phyloP scores from a whole-genome alignment of 805 yeast species.

The Metschnikowia baotianmanensis region DNA sequence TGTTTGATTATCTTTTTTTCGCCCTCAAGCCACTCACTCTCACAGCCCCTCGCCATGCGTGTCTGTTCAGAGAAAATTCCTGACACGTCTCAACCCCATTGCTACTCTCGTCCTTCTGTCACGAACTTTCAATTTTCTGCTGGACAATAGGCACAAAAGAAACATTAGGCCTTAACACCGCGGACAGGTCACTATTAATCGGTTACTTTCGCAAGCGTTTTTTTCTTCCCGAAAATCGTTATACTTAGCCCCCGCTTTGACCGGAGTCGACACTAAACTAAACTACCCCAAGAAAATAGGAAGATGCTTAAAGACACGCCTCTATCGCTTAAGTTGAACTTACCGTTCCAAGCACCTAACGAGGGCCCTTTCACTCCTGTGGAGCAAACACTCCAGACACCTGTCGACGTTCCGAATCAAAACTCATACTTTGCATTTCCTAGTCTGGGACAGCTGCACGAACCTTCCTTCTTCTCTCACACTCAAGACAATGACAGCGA shows the following conservation, averaged over 20 bases:
- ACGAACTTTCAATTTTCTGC: no score
- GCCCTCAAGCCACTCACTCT: background rate
- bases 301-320: slow-evolving; percentile 33
- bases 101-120: slow-evolving; percentile 1
- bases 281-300: background rate
- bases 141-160: no score
- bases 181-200: no score
- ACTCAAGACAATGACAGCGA: slow-evolving; percentile 39
- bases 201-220: no score
- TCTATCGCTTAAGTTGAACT: slow-evolving; percentile 35
- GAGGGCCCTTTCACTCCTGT: slow-evolving; percentile 43
- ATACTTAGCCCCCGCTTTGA: no score
- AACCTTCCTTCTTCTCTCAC: slow-evolving; percentile 27
- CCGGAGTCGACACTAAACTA: background rate
- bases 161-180: no score
- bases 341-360: slow-evolving; percentile 25
- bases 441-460: slow-evolving; percentile 9
- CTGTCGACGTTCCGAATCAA: slow-evolving; percentile 27
- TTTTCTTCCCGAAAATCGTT: no score
- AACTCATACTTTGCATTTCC: slow-evolving; percentile 12
- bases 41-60: slow-evolving; percentile 1
- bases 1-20: slow-evolving; percentile 1
- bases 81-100: slow-evolving; percentile 6
- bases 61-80: background rate
- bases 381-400: slow-evolving; percentile 43